These are phyloP conservation scores for Entophlyctis luteolus DNA, from an alignment of 192 early-diverging fungal genomes.

Conservation along the genomic window DNA sequence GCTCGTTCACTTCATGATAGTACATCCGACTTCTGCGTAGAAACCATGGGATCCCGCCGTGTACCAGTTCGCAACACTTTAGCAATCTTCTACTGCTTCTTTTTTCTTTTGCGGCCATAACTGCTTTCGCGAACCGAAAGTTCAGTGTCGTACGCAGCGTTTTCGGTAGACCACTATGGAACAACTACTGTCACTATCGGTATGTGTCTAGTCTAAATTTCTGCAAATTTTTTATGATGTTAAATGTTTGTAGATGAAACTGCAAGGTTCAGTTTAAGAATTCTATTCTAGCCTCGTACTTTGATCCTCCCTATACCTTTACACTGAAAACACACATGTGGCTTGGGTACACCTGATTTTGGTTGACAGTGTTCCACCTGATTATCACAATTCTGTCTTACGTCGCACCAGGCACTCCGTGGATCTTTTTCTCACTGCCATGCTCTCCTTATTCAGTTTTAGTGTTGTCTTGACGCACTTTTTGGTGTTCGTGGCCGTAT, in stretches of 20 bases:
- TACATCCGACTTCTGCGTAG: constrained; percentile 54
- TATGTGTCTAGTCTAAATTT: constrained; percentile 4
- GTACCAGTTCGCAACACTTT: constrained; percentile 10
- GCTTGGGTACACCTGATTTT: constrained; percentile 26
- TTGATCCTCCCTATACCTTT: constrained; percentile 15
- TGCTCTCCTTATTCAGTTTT: background rate
- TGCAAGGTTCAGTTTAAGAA: constrained; percentile 18
- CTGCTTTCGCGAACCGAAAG: background rate
- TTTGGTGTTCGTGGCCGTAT: constrained; percentile 21
- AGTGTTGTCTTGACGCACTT: constrained; percentile 23
- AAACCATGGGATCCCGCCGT: constrained; percentile 3
- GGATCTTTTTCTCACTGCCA: background rate
- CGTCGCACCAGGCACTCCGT: background rate
- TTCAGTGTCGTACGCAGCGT: background rate
- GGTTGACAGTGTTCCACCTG: constrained; percentile 1
- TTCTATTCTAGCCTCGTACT: constrained; percentile 2
- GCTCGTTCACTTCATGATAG: constrained; percentile 80
- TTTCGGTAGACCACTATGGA: background rate
- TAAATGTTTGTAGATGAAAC: constrained; percentile 19
- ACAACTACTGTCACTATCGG: constrained; percentile 20
- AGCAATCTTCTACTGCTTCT: constrained; percentile 12
- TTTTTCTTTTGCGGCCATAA: background rate
- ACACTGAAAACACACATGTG: constrained; percentile 25
- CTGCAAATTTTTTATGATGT: too few species aligned
- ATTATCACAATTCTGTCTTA: background rate